Base-by-base conservation (phyloP, 2,329 filamentous ascomycete genomes). In the Penicillium hordei region DNA sequence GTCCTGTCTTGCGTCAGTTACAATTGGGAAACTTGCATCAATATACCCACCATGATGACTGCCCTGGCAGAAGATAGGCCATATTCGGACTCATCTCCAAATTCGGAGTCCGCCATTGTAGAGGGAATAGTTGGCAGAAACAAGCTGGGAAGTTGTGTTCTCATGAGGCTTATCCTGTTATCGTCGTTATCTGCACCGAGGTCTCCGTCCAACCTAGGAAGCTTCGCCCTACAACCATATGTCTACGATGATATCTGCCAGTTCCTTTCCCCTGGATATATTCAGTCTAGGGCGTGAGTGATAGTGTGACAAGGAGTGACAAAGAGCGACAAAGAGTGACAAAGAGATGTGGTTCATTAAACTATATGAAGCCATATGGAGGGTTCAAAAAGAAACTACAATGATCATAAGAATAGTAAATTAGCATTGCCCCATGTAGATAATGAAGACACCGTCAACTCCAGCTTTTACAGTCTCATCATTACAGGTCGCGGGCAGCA, bases 1-100 rank as follows among this genome's bases (percentile, higher is more conserved):
- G 65, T 81, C 78, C 85, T 88, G 63, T 60, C 45, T 58, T 31
- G 31, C 36, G 55, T 70, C 55, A 70, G 69, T 59, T 45, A 43
- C 38, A 17, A 45, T 10, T 13, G 44, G 19, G 21, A 25, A 55
- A 53, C 21, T 25, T 31, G 38, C 21, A 33, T 19, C 19, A 39
- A 46, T 23, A 19, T 27, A 59, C 60, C 7, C 13, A 67, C 65
- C 49, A 58, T 46, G 33, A 66, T 39, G 29, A 62, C 46, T 0
- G 48, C 34, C 33, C 59, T 59, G 21, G 31, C 48, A 21, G 60
- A 60, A 19, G 60, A 60, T 25, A 59, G 46, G 10, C 60, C 51
- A 62, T 66, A 62, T 49, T 63, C 64, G 2, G 56, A 61, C 31
- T 65, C 66, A 40, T 68, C 63, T 25, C 55, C 57, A 49, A 60